A percentile compares a stretch with the other conserved stretches of the same genome.
These are phyloP conservation scores for Cercospora janseana DNA, from an alignment of 2,329 filamentous ascomycete species.

Conservation along the genomic window DNA sequence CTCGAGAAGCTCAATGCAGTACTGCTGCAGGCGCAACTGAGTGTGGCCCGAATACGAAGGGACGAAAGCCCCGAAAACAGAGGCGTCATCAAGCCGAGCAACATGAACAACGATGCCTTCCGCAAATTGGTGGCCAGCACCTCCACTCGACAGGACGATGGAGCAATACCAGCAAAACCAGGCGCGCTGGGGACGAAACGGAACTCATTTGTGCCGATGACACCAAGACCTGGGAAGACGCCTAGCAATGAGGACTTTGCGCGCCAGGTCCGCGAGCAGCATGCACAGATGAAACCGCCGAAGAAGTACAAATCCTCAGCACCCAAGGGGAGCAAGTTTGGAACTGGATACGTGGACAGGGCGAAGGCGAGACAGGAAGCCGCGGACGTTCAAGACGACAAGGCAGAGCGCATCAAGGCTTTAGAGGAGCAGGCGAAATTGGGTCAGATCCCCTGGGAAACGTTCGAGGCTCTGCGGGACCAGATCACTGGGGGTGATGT, in stretches of 20 bases:
- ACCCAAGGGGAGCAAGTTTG: constrained; percentile 79
- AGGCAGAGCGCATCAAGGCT: constrained; percentile 67
- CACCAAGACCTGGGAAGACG: constrained; percentile 68
- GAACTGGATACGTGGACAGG: constrained; percentile 80
- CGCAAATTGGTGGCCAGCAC: constrained; percentile 68
- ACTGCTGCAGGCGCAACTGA: too few species aligned
- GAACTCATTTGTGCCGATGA: constrained; percentile 72
- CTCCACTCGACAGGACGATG: constrained; percentile 42
- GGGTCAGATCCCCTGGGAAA: constrained; percentile 76
- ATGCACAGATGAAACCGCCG: constrained; percentile 51
- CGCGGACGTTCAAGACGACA: constrained; percentile 55
- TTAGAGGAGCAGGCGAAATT: constrained; percentile 80
- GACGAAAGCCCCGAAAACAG: too few species aligned
- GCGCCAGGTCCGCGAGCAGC: constrained; percentile 76
- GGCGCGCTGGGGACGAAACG: constrained; percentile 36
- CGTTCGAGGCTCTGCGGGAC: constrained; percentile 70
- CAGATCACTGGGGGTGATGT: constrained; percentile 82
- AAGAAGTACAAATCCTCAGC: constrained; percentile 71
- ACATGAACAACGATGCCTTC: constrained; percentile 96
- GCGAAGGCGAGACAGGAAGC: constrained; percentile 59
- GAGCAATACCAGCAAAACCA: constrained; percentile 37
- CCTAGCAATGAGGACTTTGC: constrained; percentile 66
- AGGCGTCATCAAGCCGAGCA: background rate
- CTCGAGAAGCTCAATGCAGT: too few species aligned
- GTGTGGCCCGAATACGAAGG: too few species aligned